Evolutionary conservation across 208 protist species (phyloP).

Genomic region (Leishmania martiniquensis): DNA sequence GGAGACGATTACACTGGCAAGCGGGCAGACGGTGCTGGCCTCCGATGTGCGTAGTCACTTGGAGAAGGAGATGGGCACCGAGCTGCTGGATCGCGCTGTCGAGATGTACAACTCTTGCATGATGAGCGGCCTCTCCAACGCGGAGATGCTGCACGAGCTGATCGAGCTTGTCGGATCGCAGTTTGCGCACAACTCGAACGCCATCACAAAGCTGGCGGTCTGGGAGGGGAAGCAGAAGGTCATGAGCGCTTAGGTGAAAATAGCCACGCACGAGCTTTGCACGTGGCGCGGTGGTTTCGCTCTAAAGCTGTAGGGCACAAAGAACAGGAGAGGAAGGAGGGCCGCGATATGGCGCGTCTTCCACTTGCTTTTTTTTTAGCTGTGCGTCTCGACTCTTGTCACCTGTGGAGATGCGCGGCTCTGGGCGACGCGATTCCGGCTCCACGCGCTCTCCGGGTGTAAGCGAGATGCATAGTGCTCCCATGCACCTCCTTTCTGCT

Average conservation of each 20-base stretch:
- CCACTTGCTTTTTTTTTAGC: not conserved
- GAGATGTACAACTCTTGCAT: slow-evolving; percentile 75
- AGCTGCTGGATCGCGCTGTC: slow-evolving; percentile 69
- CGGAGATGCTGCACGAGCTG: slow-evolving; percentile 77
- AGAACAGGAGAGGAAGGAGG: not conserved
- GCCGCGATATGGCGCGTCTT: not conserved
- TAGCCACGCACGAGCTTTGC: not conserved
- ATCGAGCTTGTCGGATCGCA: slow-evolving; percentile 61
- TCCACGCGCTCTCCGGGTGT: not conserved
- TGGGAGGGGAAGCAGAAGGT: slow-evolving; percentile 83
- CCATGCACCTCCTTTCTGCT: slow-evolving; percentile 7
- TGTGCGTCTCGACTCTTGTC: not conserved
- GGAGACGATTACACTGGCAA: slow-evolving; percentile 73
- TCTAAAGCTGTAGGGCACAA: not conserved
- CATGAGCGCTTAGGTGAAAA: slow-evolving; percentile 11
- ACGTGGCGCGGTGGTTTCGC: not conserved
- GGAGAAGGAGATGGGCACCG: slow-evolving; percentile 66
- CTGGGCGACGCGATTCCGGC: not conserved
- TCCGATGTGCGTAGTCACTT: slow-evolving; percentile 60
- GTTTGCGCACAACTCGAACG: slow-evolving; percentile 78
- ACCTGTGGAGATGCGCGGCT: not conserved
- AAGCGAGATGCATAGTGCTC: not conserved
- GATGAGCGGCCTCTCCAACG: slow-evolving; percentile 62
- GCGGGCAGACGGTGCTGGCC: slow-evolving; percentile 60
- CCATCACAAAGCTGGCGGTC: slow-evolving; percentile 82